Conservation (phyloP, 2,329 filamentous ascomycete species). For the Claviceps purpurea region DNA sequence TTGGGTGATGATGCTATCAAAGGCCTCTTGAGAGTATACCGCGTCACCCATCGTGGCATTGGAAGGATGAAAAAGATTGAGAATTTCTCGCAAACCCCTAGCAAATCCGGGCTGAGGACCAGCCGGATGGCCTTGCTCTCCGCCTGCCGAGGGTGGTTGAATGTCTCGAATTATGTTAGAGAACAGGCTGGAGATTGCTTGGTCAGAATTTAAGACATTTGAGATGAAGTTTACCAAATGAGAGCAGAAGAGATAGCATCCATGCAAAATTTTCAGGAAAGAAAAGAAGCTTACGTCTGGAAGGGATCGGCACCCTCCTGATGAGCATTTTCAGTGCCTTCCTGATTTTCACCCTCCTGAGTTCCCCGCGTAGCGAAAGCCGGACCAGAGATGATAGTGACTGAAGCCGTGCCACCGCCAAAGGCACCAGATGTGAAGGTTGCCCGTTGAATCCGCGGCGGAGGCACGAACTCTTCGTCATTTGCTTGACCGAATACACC, state of each 20-base stretch:
- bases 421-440: slow-evolving; percentile 24
- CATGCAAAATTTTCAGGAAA: neutral
- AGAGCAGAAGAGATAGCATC: neutral
- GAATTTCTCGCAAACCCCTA: slow-evolving; percentile 35
- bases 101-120: slow-evolving; percentile 11
- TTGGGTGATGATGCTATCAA: slow-evolving; percentile 77
- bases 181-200: slow-evolving; percentile 27
- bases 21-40: slow-evolving; percentile 79
- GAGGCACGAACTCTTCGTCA: neutral
- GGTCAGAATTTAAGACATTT: slow-evolving; percentile 3
- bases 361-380: slow-evolving; percentile 9
- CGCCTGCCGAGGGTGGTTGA: slow-evolving; percentile 17
- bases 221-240: neutral
- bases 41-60: slow-evolving; percentile 56
- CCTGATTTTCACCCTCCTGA: neutral
- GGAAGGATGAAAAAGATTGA: slow-evolving; percentile 40
- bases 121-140: slow-evolving; percentile 11
- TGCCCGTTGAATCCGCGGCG: slow-evolving; percentile 21
- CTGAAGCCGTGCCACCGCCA: slow-evolving; percentile 29
- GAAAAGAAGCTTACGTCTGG: slow-evolving; percentile 29
- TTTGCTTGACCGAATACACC: neutral
- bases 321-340: neutral
- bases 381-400: slow-evolving; percentile 33
- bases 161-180: slow-evolving; percentile 28
- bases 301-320: slow-evolving; percentile 24